Evolutionary conservation across 768 basidiomycete species (phyloP).

Genomic region (Lentinula lateritia): DNA sequence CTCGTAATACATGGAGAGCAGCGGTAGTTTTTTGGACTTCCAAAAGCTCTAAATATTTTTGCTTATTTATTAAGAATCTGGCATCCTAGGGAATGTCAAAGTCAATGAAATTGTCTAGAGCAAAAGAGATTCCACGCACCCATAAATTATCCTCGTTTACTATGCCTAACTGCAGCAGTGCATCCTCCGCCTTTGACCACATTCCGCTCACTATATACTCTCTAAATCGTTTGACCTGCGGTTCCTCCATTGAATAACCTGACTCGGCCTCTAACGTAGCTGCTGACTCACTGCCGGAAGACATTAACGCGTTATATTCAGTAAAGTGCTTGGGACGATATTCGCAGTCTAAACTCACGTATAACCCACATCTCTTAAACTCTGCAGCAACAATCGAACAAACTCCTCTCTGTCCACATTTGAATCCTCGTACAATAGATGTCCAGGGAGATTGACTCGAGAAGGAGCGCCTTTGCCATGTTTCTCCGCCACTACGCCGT

Average conservation of each 20-base stretch:
- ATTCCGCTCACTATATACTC: conserved; percentile 72
- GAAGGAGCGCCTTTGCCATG: conserved; percentile 45
- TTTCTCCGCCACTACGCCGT: conserved; percentile 42
- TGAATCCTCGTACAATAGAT: conserved; percentile 73
- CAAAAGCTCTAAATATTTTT: conserved; percentile 93
- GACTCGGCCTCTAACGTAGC: conserved; percentile 89
- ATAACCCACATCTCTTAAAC: conserved; percentile 83
- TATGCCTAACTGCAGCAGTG: conserved; percentile 66
- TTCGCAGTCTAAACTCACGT: conserved; percentile 35
- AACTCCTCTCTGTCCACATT: conserved; percentile 85
- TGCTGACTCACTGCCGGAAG: conserved; percentile 67
- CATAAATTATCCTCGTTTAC: conserved; percentile 60
- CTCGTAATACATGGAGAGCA: conserved; percentile 81
- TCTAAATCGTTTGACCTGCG: conserved; percentile 75
- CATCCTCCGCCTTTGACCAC: conserved; percentile 74
- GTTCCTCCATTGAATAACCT: conserved; percentile 79
- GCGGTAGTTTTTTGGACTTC: conserved; percentile 75
- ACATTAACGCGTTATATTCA: neutral
- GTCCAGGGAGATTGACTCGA: conserved; percentile 65
- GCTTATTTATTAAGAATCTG: conserved; percentile 83
- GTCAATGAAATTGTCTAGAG: conserved; percentile 1
- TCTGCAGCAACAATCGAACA: conserved; percentile 83
- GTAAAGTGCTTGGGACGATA: neutral
- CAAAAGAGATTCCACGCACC: conserved; percentile 38
- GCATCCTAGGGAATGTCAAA: conserved; percentile 50